phyloP scores from a whole-genome alignment of 2,329 filamentous ascomycete species.

The Aureobasidium pullulans region DNA sequence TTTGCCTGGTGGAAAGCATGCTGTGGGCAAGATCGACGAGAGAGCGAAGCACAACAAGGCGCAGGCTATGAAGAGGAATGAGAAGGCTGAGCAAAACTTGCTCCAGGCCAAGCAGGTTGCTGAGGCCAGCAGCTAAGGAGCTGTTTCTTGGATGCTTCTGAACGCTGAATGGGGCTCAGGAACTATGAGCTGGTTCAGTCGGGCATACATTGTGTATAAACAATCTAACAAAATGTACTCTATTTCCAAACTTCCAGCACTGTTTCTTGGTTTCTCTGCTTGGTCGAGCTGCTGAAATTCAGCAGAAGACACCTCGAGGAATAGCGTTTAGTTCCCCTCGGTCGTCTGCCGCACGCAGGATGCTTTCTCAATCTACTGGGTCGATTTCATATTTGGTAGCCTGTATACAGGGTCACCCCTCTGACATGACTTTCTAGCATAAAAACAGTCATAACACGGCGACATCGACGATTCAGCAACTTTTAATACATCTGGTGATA shows the following conservation, averaged over 20 bases:
- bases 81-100: slow-evolving; percentile 22
- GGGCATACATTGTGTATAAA: background rate
- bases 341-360: too few species aligned
- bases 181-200: too few species aligned
- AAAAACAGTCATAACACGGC: background rate
- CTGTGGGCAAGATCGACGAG: slow-evolving; percentile 24
- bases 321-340: too few species aligned
- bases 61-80: slow-evolving; percentile 21
- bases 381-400: background rate
- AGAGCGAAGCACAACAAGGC: slow-evolving; percentile 24
- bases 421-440: background rate
- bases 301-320: too few species aligned
- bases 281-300: too few species aligned
- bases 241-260: background rate
- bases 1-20: slow-evolving; percentile 26
- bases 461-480: background rate
- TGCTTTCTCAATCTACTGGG: too few species aligned
- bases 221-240: background rate
- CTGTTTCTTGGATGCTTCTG: background rate
- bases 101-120: slow-evolving; percentile 22
- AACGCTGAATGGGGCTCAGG: background rate
- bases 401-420: background rate
- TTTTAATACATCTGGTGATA: background rate
- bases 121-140: slow-evolving; percentile 15
- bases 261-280: too few species aligned